These are phyloP conservation scores for Atkinsonella texensis DNA, from an alignment of 2,329 filamentous ascomycete genomes.

Conservation along the genomic window DNA sequence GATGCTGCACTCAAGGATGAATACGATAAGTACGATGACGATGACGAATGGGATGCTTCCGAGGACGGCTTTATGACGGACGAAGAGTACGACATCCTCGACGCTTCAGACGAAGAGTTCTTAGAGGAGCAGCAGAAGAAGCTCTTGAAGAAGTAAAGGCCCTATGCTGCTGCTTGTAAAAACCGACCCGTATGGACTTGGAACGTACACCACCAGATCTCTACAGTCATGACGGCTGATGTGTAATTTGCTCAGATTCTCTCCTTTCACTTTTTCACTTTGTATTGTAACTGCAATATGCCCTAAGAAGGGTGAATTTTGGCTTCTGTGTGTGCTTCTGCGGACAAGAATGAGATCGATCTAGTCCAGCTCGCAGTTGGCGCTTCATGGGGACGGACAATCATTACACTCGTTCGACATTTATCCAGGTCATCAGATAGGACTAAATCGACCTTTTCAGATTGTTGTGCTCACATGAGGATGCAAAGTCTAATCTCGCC, in stretches of 20 bases:
- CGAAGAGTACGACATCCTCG: conserved; percentile 94
- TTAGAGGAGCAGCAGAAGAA: conserved; percentile 41
- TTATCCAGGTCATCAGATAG: conserved; percentile 8
- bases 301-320: background rate
- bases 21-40: conserved; percentile 27
- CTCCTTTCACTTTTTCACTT: background rate
- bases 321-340: background rate
- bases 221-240: conserved; percentile 7
- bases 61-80: conserved; percentile 83
- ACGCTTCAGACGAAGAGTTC: conserved; percentile 85
- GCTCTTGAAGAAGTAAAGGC: conserved; percentile 24
- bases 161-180: background rate
- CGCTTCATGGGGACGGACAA: background rate
- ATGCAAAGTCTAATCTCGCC: background rate
- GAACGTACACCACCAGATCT: background rate
- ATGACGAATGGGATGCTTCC: conserved; percentile 51
- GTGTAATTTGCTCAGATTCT: background rate
- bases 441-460: conserved; percentile 4
- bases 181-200: background rate
- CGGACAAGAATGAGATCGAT: background rate
- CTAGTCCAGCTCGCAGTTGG: background rate
- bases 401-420: background rate
- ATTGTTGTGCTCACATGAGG: background rate
- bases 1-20: conserved; percentile 42
- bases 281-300: conserved; percentile 1